Evolutionary conservation across 768 basidiomycete species (phyloP).

Genomic region (Boletus insuetus): DNA sequence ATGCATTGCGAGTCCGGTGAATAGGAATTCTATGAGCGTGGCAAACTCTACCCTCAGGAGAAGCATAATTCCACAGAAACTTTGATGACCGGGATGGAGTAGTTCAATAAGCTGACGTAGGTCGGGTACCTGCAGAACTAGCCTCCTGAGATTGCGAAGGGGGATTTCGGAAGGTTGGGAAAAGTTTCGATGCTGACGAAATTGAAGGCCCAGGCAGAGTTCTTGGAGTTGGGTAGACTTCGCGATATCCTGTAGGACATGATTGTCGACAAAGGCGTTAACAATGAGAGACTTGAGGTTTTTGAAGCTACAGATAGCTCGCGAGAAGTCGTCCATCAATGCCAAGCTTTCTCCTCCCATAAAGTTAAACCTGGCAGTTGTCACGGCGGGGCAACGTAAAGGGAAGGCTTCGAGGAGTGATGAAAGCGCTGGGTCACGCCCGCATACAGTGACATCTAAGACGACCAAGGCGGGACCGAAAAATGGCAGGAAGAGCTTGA

Average conservation of each 20-base stretch:
- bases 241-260: neutral
- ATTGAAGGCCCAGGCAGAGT: neutral
- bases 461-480: neutral
- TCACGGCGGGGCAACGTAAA: neutral
- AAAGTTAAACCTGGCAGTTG: neutral
- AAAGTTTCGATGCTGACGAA: neutral
- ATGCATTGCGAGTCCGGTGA: neutral
- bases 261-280: neutral
- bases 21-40: neutral
- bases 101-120: neutral
- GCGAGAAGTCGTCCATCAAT: neutral
- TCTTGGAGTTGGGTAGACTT: neutral
- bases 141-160: neutral
- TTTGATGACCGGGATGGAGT: neutral
- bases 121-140: neutral
- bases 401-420: neutral
- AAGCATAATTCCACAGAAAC: neutral
- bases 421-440: neutral
- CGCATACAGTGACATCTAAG: neutral
- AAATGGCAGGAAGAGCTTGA: neutral
- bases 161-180: neutral
- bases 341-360: fast-evolving
- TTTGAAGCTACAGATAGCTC: neutral
- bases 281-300: neutral
- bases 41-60: neutral